Evolutionary conservation across 2,329 filamentous ascomycete species (phyloP).

Genomic region (Beauveria pseudobassiana): DNA sequence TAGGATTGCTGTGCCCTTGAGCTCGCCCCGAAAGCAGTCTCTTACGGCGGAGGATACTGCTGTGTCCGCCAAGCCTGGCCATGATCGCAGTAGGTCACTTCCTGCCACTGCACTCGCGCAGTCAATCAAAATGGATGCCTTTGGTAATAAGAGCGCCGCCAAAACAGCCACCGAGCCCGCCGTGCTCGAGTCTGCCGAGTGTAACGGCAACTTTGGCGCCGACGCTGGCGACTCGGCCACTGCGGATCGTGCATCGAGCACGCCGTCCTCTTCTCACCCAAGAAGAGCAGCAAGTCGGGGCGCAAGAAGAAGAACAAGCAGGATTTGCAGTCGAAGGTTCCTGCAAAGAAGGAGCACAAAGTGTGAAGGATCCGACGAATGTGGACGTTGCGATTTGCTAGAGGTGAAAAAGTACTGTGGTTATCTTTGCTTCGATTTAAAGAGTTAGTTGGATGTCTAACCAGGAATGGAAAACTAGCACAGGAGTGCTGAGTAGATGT

Average conservation of each 20-base stretch:
- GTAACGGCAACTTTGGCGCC: not conserved
- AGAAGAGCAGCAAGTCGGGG: constrained; percentile 1
- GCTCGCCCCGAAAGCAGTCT: constrained; percentile 15
- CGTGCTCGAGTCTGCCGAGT: not conserved
- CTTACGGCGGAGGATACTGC: not conserved
- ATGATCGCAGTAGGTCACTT: constrained; percentile 5
- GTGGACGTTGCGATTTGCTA: not conserved
- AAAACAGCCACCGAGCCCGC: not conserved
- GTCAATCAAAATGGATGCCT: not conserved
- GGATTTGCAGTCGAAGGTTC: not conserved
- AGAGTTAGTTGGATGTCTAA: not conserved
- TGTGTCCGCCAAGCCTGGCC: not conserved
- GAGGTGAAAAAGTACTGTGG: not conserved
- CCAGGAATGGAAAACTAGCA: not conserved
- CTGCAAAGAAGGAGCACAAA: not conserved
- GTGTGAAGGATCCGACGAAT: not conserved
- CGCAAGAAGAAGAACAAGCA: constrained; percentile 7
- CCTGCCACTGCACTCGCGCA: not conserved
- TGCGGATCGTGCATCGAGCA: not conserved
- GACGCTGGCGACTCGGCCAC: not conserved
- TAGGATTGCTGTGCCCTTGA: constrained; percentile 27
- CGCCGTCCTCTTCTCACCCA: not conserved
- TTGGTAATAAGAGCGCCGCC: not conserved
- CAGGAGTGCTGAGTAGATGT: not conserved
- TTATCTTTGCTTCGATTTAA: not conserved